Evolutionary conservation across 2,329 filamentous ascomycete species (phyloP).

Genomic region (Aspergillus tanneri): DNA sequence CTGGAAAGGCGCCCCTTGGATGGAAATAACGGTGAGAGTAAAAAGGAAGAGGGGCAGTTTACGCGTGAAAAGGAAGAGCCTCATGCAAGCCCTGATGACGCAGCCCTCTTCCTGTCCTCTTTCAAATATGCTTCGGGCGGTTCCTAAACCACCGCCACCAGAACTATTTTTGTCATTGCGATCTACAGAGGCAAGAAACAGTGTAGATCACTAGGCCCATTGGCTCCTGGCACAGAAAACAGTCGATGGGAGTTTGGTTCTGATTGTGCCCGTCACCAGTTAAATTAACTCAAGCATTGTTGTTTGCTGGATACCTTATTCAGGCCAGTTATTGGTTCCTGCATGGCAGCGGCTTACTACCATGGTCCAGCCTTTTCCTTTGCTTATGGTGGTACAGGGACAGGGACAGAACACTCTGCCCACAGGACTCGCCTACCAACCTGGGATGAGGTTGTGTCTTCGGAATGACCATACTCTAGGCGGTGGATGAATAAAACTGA

Average conservation of each 20-base stretch:
- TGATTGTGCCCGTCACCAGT: too few relatives aligned
- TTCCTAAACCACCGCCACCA: slow-evolving; percentile 11
- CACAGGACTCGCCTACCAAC: too few relatives aligned
- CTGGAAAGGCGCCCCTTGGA: neutral
- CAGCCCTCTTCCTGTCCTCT: slow-evolving; percentile 15
- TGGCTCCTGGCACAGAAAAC: too few relatives aligned
- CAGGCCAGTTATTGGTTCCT: neutral
- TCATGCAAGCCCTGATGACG: slow-evolving; percentile 19
- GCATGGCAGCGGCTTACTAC: neutral
- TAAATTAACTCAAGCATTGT: too few relatives aligned
- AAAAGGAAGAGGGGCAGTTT: neutral
- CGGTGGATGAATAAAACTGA: too few relatives aligned
- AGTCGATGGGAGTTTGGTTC: too few relatives aligned
- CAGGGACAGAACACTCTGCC: too few relatives aligned
- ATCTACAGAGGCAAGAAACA: slow-evolving; percentile 1
- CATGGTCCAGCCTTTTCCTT: neutral
- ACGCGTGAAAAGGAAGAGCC: slow-evolving; percentile 6
- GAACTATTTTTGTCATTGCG: slow-evolving; percentile 12
- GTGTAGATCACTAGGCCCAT: slow-evolving; percentile 6
- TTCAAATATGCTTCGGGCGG: slow-evolving; percentile 10
- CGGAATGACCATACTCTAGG: too few relatives aligned
- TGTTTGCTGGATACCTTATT: neutral
- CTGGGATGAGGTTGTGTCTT: too few relatives aligned
- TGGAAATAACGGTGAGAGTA: neutral
- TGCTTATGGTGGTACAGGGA: too few relatives aligned